phyloP scores from a whole-genome alignment of 2,329 filamentous ascomycete genomes.

The Trichophyton verrucosum region DNA sequence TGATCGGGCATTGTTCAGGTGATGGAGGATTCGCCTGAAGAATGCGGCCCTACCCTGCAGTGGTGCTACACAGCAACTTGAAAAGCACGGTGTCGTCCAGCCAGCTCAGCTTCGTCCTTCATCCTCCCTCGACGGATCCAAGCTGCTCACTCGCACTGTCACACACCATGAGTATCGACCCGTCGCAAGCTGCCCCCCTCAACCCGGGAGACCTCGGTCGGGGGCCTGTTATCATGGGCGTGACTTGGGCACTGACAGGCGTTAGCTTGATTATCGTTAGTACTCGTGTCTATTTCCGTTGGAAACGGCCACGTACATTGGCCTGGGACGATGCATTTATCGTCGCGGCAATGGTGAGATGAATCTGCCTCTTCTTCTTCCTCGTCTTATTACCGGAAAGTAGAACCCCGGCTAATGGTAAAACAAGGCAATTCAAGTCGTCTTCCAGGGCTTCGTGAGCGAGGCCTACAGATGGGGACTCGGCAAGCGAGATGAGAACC shows the following conservation, averaged over 20 bases:
- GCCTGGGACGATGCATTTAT: background rate
- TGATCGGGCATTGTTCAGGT: too few species aligned
- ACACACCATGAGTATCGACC: background rate
- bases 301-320: background rate
- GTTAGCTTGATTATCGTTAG: too few species aligned
- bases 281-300: background rate
- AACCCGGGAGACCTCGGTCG: background rate
- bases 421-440: background rate
- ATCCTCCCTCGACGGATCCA: too few species aligned
- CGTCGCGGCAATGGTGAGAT: background rate
- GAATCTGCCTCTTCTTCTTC: background rate
- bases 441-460: background rate
- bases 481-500: background rate
- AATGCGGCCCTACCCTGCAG: too few species aligned
- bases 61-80: too few species aligned
- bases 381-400: too few species aligned
- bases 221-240: background rate
- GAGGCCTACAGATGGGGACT: background rate
- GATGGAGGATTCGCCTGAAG: too few species aligned
- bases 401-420: background rate
- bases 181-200: background rate
- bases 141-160: too few species aligned
- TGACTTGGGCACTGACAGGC: too few species aligned
- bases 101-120: too few species aligned
- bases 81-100: too few species aligned